These are phyloP conservation scores for Tulasnella sp. DNA, from an alignment of 768 basidiomycete species.

Conservation along the genomic window DNA sequence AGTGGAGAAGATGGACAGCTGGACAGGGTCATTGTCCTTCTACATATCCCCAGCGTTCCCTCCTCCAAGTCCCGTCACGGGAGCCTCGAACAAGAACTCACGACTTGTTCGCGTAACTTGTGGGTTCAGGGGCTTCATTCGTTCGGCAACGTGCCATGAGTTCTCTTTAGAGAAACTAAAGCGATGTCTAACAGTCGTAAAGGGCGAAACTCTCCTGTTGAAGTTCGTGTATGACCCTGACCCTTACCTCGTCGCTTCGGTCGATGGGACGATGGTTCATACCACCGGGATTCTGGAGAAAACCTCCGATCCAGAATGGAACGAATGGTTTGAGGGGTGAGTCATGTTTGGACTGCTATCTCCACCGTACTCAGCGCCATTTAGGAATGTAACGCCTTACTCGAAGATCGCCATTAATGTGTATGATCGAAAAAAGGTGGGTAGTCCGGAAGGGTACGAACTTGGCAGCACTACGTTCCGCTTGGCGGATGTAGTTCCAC, in stretches of 20 bases:
- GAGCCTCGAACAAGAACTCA: background rate
- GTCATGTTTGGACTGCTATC: background rate
- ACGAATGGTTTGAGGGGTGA: conserved; percentile 18
- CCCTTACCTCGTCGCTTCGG: conserved; percentile 2
- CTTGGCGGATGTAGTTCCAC: conserved; percentile 4
- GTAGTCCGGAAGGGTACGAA: background rate
- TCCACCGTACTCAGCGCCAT: background rate
- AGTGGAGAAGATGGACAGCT: background rate
- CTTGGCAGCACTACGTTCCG: conserved; percentile 8
- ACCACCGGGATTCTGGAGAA: background rate
- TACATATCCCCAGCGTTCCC: conserved; percentile 9
- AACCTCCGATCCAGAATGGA: background rate
- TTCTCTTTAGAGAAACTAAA: background rate
- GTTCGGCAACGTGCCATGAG: background rate
- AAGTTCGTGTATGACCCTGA: conserved; percentile 25
- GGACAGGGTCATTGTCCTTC: conserved; percentile 1
- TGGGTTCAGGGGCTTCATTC: background rate
- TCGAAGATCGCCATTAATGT: conserved; percentile 2
- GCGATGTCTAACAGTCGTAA: background rate
- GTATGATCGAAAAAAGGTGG: conserved; percentile 17
- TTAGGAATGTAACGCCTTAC: conserved; percentile 5
- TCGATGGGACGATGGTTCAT: background rate
- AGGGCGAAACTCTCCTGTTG: conserved; percentile 14
- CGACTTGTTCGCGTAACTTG: conserved; percentile 10
- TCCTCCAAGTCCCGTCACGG: background rate